These are phyloP conservation scores for Ceratocystis diversiconidia DNA, from an alignment of 2,329 filamentous ascomycete species.

Conservation along the genomic window DNA sequence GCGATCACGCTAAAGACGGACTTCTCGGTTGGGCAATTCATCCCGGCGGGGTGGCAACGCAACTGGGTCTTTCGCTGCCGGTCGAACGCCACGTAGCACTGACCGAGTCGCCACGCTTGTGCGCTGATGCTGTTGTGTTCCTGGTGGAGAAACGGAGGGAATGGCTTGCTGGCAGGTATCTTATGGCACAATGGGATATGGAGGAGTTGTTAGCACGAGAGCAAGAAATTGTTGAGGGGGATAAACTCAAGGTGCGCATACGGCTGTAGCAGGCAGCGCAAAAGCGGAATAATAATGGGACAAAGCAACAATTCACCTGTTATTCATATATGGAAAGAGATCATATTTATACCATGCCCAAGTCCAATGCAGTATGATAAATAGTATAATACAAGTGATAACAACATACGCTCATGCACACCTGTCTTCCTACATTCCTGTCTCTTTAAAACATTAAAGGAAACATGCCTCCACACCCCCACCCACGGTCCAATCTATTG, in stretches of 20 bases:
- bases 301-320: background rate
- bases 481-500: background rate
- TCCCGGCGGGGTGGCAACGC: conserved; percentile 29
- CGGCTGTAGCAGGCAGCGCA: background rate
- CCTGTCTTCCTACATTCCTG: background rate
- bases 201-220: conserved; percentile 29
- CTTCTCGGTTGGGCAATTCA: conserved; percentile 30
- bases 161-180: conserved; percentile 33
- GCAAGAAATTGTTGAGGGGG: conserved; percentile 28
- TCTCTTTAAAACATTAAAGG: background rate
- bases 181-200: conserved; percentile 35
- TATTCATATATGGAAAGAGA: background rate
- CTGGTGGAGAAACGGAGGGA: conserved; percentile 29
- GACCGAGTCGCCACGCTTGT: conserved; percentile 28
- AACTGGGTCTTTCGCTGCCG: conserved; percentile 20
- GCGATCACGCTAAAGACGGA: conserved; percentile 32
- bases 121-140: conserved; percentile 32
- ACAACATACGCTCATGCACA: background rate
- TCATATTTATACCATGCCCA: background rate
- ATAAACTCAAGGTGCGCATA: conserved; percentile 20
- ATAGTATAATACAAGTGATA: background rate
- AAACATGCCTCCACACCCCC: background rate
- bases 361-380: background rate
- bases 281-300: too few species aligned
- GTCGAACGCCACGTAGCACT: conserved; percentile 18